phyloP scores from a whole-genome alignment of 2,329 filamentous ascomycete genomes.

The Bipolaris gigantea region DNA sequence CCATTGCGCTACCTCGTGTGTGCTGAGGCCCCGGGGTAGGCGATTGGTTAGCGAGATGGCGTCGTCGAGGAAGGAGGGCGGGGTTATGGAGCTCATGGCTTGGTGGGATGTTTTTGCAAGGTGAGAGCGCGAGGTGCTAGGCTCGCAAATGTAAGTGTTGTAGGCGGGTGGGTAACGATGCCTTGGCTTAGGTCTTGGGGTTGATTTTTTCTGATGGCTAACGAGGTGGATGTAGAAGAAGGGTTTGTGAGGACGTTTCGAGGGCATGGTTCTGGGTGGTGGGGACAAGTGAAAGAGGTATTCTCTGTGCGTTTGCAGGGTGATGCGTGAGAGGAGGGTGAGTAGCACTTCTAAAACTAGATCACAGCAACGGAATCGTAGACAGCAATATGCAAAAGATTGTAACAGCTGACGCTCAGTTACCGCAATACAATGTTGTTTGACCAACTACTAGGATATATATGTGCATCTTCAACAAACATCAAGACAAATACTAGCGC shows the following conservation, averaged over 20 bases:
- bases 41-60: slow-evolving; percentile 20
- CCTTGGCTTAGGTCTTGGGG: neutral
- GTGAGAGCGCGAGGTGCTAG: neutral
- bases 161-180: neutral
- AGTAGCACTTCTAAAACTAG: neutral
- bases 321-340: neutral
- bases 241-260: neutral
- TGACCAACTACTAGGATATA: slow-evolving; percentile 17
- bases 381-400: neutral
- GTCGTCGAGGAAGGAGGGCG: slow-evolving; percentile 32
- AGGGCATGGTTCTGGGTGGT: slow-evolving; percentile 1
- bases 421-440: slow-evolving; percentile 12
- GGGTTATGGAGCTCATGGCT: slow-evolving; percentile 21
- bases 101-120: neutral
- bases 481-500: slow-evolving; percentile 7
- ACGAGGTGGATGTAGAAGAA: slow-evolving; percentile 8
- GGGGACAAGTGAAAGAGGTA: slow-evolving; percentile 7
- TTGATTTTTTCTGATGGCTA: neutral
- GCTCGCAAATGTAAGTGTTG: neutral
- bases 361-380: neutral
- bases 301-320: neutral
- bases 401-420: neutral
- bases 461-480: slow-evolving; percentile 13
- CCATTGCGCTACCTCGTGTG: slow-evolving; percentile 17
- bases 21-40: slow-evolving; percentile 11